Base-by-base conservation (phyloP, 202 grass and related monocot genomes). In the Carex arenaria region DNA sequence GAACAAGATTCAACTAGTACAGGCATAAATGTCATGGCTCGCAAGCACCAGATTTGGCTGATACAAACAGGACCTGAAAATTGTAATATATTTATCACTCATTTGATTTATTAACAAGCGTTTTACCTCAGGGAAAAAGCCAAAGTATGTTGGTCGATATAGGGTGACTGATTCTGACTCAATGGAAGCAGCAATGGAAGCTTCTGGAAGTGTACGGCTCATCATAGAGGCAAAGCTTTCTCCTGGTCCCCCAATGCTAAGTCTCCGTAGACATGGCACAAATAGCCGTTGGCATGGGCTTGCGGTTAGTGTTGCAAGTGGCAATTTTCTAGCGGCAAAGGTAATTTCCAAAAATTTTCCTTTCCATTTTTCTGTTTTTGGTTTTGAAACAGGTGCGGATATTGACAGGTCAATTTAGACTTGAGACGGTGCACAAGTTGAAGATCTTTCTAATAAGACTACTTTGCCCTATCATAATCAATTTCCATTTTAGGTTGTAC, bases 261-360 rank as follows among this genome's bases (percentile, higher is more conserved):
- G 90, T 89, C 92, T 94, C 31, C 88, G 88, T 76, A 91, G 90
- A 84, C 92, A 97, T 86, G 95, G 92, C 78, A 83, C 82, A 61
- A 93, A 86, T 88, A 91, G 89, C 42, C 89, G 81, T 62, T 93
- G 89, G 85, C 90, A 91, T 79, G 90, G 90, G 63, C 84, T 95
- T 87, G 95, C 91, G 60, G 90, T 91, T 76, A 88, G 90, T 81
- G 91, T 95, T 85, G 86, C 92, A 86, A 95, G 92, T 79, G 92
- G 95, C 78, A 98, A 95, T 79, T 95, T 98, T 78, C 90, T 98
- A 80, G 95, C 90, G 81, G 95, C 95, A 80, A 98, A 95, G 95
- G 95, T 98, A 70, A 86, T 55, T 79, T 74, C 53, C 2, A 31
- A 64, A 23, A 54, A 31, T 72, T 23, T 49, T 19, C n/a, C 3